Percentiles rank a stretch among this genome's conserved stretches.
Evolutionary conservation across 768 basidiomycete genomes (phyloP).

Genomic region (Pleurotus cornucopiae): DNA sequence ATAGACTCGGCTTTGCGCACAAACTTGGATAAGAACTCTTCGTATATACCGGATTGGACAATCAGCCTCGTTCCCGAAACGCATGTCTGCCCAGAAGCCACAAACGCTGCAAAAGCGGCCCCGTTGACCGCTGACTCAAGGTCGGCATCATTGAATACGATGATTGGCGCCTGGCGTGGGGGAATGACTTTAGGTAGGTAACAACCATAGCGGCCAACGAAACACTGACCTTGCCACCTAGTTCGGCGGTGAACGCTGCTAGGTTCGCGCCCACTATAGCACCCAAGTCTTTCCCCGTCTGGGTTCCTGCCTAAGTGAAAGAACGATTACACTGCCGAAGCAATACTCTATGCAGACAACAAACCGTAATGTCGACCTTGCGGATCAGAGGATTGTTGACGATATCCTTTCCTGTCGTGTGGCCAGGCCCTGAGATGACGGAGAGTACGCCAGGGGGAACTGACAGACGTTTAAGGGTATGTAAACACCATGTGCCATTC

Average conservation of each 20-base stretch:
- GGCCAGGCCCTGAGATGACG: conserved; percentile 71
- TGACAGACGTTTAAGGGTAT: conserved; percentile 20
- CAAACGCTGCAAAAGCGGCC: conserved; percentile 76
- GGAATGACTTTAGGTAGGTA: not conserved
- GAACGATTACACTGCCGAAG: not conserved
- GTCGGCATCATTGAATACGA: conserved; percentile 79
- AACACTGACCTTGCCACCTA: conserved; percentile 71
- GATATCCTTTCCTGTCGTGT: conserved; percentile 58
- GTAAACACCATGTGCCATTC: not conserved
- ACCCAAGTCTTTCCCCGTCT: conserved; percentile 72
- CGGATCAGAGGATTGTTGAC: conserved; percentile 62
- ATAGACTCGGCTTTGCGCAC: conserved; percentile 61
- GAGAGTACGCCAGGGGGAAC: conserved; percentile 77
- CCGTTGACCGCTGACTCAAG: conserved; percentile 75
- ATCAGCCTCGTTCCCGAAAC: conserved; percentile 88
- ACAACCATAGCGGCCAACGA: too few relatives aligned
- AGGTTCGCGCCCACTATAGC: conserved; percentile 71
- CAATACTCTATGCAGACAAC: conserved; percentile 15
- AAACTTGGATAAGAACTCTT: conserved; percentile 60
- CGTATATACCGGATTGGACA: conserved; percentile 66
- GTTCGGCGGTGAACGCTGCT: conserved; percentile 74
- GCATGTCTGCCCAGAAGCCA: conserved; percentile 88
- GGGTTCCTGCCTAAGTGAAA: conserved; percentile 61
- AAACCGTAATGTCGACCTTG: conserved; percentile 83
- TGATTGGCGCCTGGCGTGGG: conserved; percentile 60